A percentile compares a stretch with the other conserved stretches of the same genome.
These are phyloP conservation scores for Cutaneotrichosporon sp. DNA, from an alignment of 1,284 basidiomycete genomes.

Conservation along the genomic window DNA sequence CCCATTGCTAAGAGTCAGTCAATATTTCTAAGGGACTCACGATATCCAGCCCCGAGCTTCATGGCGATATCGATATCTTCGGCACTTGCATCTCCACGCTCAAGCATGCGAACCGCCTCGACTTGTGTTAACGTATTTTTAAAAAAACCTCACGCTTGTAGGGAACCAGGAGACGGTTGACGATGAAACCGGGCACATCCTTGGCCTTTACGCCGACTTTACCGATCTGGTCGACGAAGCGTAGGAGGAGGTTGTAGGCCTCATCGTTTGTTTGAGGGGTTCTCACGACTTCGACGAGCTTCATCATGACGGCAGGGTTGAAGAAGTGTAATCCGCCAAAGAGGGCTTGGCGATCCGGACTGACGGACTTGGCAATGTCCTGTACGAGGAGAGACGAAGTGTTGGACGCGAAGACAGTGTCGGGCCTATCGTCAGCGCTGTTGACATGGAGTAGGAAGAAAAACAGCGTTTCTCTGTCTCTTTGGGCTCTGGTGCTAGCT, in stretches of 20 bases:
- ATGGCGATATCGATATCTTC: constrained; percentile 62
- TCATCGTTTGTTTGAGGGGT: constrained; percentile 55
- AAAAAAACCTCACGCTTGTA: constrained; percentile 53
- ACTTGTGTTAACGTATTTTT: constrained; percentile 34
- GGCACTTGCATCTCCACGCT: constrained; percentile 60
- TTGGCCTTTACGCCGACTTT: constrained; percentile 60
- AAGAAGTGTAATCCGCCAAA: constrained; percentile 61
- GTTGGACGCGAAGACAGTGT: constrained; percentile 59
- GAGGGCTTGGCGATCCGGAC: constrained; percentile 43
- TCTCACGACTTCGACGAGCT: constrained; percentile 60
- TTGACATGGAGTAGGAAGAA: not conserved
- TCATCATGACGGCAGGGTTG: constrained; percentile 59
- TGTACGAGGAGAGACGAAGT: constrained; percentile 58
- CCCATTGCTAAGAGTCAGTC: constrained; percentile 44
- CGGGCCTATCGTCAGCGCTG: constrained; percentile 10
- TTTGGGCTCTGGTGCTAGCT: no score
- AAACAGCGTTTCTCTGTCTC: not conserved
- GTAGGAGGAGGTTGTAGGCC: constrained; percentile 55
- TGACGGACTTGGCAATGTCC: constrained; percentile 55
- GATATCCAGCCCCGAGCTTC: constrained; percentile 60
- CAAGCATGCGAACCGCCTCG: constrained; percentile 60
- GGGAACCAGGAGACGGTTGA: constrained; percentile 58
- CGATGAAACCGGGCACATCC: constrained; percentile 60
- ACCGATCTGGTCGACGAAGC: constrained; percentile 57
- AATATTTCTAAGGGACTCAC: constrained; percentile 22